phyloP scores from a whole-genome alignment of 192 early-diverging fungal genomes.

The Gaertneriomyces semiglobifer region DNA sequence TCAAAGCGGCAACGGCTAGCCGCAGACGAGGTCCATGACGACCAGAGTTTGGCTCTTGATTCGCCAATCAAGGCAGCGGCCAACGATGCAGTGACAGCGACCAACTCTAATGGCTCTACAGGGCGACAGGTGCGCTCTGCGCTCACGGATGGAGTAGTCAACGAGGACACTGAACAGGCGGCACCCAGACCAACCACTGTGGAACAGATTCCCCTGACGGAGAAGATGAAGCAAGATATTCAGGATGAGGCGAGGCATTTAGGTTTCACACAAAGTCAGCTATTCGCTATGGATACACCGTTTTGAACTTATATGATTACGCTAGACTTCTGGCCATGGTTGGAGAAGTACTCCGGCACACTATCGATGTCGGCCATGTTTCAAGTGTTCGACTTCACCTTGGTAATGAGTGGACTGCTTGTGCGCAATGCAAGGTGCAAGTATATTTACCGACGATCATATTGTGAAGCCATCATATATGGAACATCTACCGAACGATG shows the following conservation, averaged over 20 bases:
- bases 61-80: too few relatives aligned
- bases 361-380: conserved; percentile 58
- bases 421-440: background rate
- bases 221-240: conserved; percentile 21
- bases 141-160: too few relatives aligned
- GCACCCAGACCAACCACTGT: background rate
- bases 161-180: background rate
- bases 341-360: conserved; percentile 58
- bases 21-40: too few relatives aligned
- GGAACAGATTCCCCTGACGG: conserved; percentile 9
- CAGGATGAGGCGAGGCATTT: conserved; percentile 37
- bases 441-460: background rate
- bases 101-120: too few relatives aligned
- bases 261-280: background rate
- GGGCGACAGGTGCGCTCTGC: too few relatives aligned
- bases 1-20: too few relatives aligned
- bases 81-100: too few relatives aligned
- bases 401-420: conserved; percentile 27
- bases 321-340: conserved; percentile 54
- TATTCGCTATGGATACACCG: conserved; percentile 4
- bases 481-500: conserved; percentile 8
- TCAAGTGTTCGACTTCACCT: conserved; percentile 54
- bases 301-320: background rate
- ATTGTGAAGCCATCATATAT: background rate
- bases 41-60: too few relatives aligned